Evolutionary conservation across 75 land plant species (phyloP).

Genomic region (Selaginella tamariscina): DNA sequence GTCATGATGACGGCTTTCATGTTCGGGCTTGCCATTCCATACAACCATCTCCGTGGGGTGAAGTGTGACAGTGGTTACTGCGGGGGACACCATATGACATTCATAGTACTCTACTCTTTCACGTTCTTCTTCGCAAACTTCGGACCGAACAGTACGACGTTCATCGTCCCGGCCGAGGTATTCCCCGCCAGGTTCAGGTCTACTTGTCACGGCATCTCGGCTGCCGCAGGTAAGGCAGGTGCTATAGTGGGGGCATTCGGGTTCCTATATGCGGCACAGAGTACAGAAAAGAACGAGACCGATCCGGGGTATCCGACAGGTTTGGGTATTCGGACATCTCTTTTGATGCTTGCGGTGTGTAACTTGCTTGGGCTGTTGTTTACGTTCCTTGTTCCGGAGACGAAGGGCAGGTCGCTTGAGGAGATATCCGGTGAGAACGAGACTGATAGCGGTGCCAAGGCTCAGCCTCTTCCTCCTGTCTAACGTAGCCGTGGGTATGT

Average conservation of each 20-base stretch:
- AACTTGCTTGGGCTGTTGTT: slow-evolving; percentile 29
- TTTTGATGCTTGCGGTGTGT: slow-evolving; percentile 20
- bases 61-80: slow-evolving; percentile 14
- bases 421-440: slow-evolving; percentile 30
- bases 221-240: slow-evolving; percentile 61
- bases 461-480: too few species aligned
- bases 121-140: slow-evolving; percentile 41
- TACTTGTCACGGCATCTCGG: slow-evolving; percentile 77
- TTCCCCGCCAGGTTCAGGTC: slow-evolving; percentile 59
- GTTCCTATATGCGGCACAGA: slow-evolving; percentile 19
- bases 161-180: slow-evolving; percentile 34
- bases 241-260: slow-evolving; percentile 28
- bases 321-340: slow-evolving; percentile 23
- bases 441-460: slow-evolving; percentile 1
- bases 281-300: neutral
- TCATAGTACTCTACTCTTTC: slow-evolving; percentile 30
- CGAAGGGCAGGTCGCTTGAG: slow-evolving; percentile 35
- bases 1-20: slow-evolving; percentile 70
- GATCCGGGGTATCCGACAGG: slow-evolving; percentile 28
- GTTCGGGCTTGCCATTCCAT: slow-evolving; percentile 46
- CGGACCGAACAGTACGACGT: slow-evolving; percentile 36
- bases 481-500: too few species aligned
- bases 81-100: slow-evolving; percentile 26
- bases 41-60: slow-evolving; percentile 31
- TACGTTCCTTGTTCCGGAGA: slow-evolving; percentile 36